phyloP scores from a whole-genome alignment of 352 stramenopile genomes.

The Globisporangium lucens region DNA sequence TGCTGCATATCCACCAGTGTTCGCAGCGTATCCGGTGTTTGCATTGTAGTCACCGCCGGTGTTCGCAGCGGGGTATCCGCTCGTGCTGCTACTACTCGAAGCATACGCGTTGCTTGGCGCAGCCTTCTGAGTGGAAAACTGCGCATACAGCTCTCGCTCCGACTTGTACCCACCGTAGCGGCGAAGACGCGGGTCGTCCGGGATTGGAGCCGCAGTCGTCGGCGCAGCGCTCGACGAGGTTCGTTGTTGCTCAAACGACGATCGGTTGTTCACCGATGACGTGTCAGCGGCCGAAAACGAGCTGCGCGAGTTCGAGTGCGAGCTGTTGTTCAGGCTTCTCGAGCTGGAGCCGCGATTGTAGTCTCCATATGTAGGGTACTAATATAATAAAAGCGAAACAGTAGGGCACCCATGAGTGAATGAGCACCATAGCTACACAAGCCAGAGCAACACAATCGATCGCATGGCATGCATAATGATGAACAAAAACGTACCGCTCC shows the following conservation, averaged over 20 bases:
- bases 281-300: conserved; percentile 20
- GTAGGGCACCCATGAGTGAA: not conserved
- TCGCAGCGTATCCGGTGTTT: conserved; percentile 2
- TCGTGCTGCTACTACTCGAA: conserved; percentile 3
- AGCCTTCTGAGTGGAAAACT: conserved; percentile 63
- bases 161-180: conserved; percentile 80
- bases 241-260: conserved; percentile 24
- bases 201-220: conserved; percentile 27
- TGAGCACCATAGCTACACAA: not conserved
- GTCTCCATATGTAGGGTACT: conserved; percentile 20
- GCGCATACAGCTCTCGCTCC: conserved; percentile 73
- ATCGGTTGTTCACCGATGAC: conserved; percentile 11
- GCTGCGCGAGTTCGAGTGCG: conserved; percentile 7
- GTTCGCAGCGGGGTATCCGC: not conserved
- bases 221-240: conserved; percentile 19
- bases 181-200: conserved; percentile 63
- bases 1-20: conserved; percentile 18
- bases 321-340: conserved; percentile 11
- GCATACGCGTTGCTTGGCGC: conserved; percentile 5
- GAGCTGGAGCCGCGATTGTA: conserved; percentile 14
- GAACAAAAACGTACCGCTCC: conserved; percentile 13
- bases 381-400: not conserved
- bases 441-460: not conserved
- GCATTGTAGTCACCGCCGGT: conserved; percentile 10
- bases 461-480: not conserved